Conservation (phyloP, 495 filamentous ascomycete species). For the Pyrenula massariospora region DNA sequence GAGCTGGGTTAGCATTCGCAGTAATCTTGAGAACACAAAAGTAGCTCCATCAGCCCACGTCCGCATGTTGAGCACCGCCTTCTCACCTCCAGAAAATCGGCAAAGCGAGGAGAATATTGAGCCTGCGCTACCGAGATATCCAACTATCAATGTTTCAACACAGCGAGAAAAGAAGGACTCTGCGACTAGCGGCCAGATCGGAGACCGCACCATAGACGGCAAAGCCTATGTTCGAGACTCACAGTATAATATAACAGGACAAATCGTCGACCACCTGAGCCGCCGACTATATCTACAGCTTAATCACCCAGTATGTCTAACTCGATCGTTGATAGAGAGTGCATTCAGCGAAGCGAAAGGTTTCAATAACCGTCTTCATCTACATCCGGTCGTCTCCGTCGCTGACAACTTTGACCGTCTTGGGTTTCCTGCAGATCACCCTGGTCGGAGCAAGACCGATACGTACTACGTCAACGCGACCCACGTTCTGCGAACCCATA, state of each 20-base stretch:
- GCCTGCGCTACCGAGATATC: too few relatives aligned
- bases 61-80: too few relatives aligned
- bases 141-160: too few relatives aligned
- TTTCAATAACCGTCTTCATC: constrained; percentile 64
- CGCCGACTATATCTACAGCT: constrained; percentile 74
- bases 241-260: constrained; percentile 57
- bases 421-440: constrained; percentile 78
- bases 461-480: constrained; percentile 89
- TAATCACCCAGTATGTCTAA: constrained; percentile 84
- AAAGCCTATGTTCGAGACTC: constrained; percentile 33
- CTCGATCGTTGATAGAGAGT: constrained; percentile 82
- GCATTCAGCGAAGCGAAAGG: constrained; percentile 50
- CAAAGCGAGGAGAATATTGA: too few relatives aligned
- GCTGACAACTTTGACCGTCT: constrained; percentile 91
- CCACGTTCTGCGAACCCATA: constrained; percentile 85
- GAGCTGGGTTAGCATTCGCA: too few relatives aligned
- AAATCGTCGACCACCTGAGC: constrained; percentile 59
- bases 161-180: too few relatives aligned
- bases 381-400: constrained; percentile 77
- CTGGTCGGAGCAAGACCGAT: constrained; percentile 75
- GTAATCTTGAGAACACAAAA: too few relatives aligned
- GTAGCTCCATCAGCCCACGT: too few relatives aligned
- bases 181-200: neutral
- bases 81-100: too few relatives aligned
- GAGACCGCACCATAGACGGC: constrained; percentile 38